Percentiles rank a stretch among this genome's conserved stretches.
These are phyloP conservation scores for Chaetomiaceae sp. DNA, from an alignment of 2,329 filamentous ascomycete genomes.

Conservation along the genomic window DNA sequence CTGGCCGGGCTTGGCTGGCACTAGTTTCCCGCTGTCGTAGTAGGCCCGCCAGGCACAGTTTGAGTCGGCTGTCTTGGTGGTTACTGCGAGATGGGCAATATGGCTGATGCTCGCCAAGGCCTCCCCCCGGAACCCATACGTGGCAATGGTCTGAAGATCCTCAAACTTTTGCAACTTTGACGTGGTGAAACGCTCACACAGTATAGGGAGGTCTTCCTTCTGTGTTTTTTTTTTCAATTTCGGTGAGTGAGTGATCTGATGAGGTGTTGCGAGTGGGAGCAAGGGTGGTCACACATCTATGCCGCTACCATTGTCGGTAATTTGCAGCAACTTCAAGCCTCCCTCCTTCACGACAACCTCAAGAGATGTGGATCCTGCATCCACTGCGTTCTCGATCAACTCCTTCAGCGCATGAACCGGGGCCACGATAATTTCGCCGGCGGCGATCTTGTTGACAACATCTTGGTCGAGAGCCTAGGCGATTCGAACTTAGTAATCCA, in stretches of 20 bases:
- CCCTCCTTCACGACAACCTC: slow-evolving; percentile 94
- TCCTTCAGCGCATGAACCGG: slow-evolving; percentile 96
- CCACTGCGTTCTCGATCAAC: slow-evolving; percentile 92
- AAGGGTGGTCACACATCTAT: slow-evolving; percentile 64
- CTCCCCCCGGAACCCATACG: slow-evolving; percentile 97
- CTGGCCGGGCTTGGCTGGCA: slow-evolving; percentile 82
- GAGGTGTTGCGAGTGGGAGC: background rate
- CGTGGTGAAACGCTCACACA: slow-evolving; percentile 95
- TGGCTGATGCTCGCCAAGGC: slow-evolving; percentile 97
- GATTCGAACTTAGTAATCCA: slow-evolving; percentile 9
- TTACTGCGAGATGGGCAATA: slow-evolving; percentile 92
- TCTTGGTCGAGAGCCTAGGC: slow-evolving; percentile 75
- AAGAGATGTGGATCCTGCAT: slow-evolving; percentile 88
- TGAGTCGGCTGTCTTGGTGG: slow-evolving; percentile 86
- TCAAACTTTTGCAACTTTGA: slow-evolving; percentile 94
- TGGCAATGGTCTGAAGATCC: slow-evolving; percentile 82
- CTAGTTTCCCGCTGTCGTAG: slow-evolving; percentile 78
- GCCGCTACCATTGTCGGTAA: slow-evolving; percentile 94
- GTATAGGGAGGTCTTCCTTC: slow-evolving; percentile 85
- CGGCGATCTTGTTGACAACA: slow-evolving; percentile 98
- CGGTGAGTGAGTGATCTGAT: slow-evolving; percentile 17
- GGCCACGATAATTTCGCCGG: slow-evolving; percentile 96
- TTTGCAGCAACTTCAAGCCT: slow-evolving; percentile 89
- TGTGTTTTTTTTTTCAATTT: no score
- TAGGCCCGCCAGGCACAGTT: slow-evolving; percentile 86